These are phyloP conservation scores for Ogataea pilisensis DNA, from an alignment of 805 yeast species.

Conservation along the genomic window DNA sequence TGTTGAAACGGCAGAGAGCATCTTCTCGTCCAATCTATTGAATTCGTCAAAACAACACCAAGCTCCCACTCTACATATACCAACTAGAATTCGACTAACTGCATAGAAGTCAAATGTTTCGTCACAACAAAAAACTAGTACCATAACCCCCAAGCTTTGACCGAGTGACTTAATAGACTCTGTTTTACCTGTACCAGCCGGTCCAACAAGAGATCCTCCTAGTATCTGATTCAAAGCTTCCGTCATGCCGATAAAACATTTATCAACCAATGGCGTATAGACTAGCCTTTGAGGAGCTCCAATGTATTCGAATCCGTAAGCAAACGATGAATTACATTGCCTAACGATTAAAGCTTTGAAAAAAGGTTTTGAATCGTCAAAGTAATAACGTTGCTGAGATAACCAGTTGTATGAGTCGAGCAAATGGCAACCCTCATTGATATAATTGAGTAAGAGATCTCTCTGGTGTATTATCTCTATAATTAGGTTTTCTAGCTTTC, in stretches of 20 bases:
- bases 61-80: constrained; percentile 77
- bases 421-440: background rate
- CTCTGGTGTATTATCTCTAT: constrained; percentile 64
- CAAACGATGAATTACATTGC: constrained; percentile 48
- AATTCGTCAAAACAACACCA: constrained; percentile 98
- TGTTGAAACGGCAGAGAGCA: constrained; percentile 80
- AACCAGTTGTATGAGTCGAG: constrained; percentile 40
- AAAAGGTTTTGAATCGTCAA: constrained; percentile 25
- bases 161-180: constrained; percentile 87
- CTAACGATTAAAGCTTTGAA: constrained; percentile 34
- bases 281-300: constrained; percentile 75
- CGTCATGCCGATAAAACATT: constrained; percentile 63
- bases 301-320: constrained; percentile 78
- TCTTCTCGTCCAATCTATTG: constrained; percentile 67
- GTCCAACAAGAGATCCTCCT: constrained; percentile 94
- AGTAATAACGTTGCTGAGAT: constrained; percentile 48
- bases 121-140: constrained; percentile 86
- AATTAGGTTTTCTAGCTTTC: constrained; percentile 55
- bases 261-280: constrained; percentile 65
- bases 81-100: constrained; percentile 71
- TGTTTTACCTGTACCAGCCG: constrained; percentile 97
- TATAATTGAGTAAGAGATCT: constrained; percentile 29
- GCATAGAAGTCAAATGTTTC: constrained; percentile 80
- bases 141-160: constrained; percentile 72
- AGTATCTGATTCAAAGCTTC: constrained; percentile 67